A percentile compares a stretch with the other conserved stretches of the same genome.
phyloP scores from a whole-genome alignment of 768 basidiomycete genomes.

The Hygrocybe punicea region DNA sequence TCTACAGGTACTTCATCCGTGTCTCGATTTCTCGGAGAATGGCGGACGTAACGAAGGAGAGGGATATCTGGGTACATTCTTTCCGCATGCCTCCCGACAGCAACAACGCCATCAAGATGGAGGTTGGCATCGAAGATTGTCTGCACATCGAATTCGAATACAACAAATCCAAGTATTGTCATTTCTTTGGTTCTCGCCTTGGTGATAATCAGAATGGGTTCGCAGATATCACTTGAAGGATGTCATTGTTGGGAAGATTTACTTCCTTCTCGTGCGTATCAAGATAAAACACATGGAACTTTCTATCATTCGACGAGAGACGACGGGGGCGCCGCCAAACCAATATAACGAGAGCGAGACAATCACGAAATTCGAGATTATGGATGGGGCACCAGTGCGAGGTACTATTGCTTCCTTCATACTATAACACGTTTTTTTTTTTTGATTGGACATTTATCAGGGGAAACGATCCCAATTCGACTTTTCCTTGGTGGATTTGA shows the following conservation, averaged over 20 bases:
- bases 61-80: slow-evolving; percentile 96
- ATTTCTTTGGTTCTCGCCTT: neutral
- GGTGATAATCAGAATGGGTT: neutral
- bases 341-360: slow-evolving; percentile 99
- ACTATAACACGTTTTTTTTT: too few species aligned
- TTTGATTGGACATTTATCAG: slow-evolving; percentile 36
- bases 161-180: slow-evolving; percentile 89
- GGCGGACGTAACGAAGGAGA: slow-evolving; percentile 91
- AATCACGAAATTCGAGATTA: slow-evolving; percentile 99
- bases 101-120: slow-evolving; percentile 99
- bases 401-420: slow-evolving; percentile 43
- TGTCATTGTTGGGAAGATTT: slow-evolving; percentile 99
- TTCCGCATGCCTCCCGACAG: slow-evolving; percentile 98
- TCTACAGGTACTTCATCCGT: slow-evolving; percentile 80
- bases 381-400: slow-evolving; percentile 98
- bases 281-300: slow-evolving; percentile 99
- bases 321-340: slow-evolving; percentile 96
- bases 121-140: slow-evolving; percentile 99
- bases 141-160: slow-evolving; percentile 99
- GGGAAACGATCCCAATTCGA: slow-evolving; percentile 97
- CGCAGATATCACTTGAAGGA: slow-evolving; percentile 95
- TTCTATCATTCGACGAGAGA: slow-evolving; percentile 95
- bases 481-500: slow-evolving; percentile 98
- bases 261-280: slow-evolving; percentile 96
- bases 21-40: slow-evolving; percentile 88